Evolutionary conservation across 257 asterid species (phyloP), one percentile per base, ranked within the genome.

Genomic region (Capsicum chinense): DNA sequence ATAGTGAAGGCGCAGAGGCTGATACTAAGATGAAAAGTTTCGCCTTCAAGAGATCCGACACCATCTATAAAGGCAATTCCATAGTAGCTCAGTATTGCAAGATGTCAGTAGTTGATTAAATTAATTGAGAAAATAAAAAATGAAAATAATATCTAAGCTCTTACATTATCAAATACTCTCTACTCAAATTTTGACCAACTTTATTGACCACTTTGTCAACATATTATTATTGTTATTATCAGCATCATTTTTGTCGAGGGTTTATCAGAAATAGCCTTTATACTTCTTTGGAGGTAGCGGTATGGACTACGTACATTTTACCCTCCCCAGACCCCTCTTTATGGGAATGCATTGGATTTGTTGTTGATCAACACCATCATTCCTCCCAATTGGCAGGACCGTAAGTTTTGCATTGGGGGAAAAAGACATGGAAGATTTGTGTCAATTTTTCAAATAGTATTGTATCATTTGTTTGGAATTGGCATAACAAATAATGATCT

Each of bases 41-140:
- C 83, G 98, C 97, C 84, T 93, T 90, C 91, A 88, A 85, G 88
- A 91, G 98, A 90, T 86, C 98, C 15, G 94, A 98, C 92, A 94
- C 98, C 83, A 89, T 96, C n/a, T 93, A 92, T 84, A 91, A 89
- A 83, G 94, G 87, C 52, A 79, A 93, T 83, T 89, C 97, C 52
- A 92, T 96, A 63, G 90, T 93, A 66, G 99, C 98, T 9, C 33
- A 26, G 33, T 26, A 26, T 26, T 26, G 33, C 33, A 26, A 26
- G 33, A 26, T 26, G 33, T 1, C 33, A 26, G 33, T 26, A 26
- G 33, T 26, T 26, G 33, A 26, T 26, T 1, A 26, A 26, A 26
- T 26, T 26, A 26, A 1, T 26, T 26, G 33, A 26, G 33, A 26
- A 26, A 26, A 26, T 26, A 26, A 26, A 26, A 26, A 26, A 26